Evolutionary conservation across 441 rosid species (phyloP), one percentile per base, ranked within the genome.

Genomic region (Jatropha multifida): DNA sequence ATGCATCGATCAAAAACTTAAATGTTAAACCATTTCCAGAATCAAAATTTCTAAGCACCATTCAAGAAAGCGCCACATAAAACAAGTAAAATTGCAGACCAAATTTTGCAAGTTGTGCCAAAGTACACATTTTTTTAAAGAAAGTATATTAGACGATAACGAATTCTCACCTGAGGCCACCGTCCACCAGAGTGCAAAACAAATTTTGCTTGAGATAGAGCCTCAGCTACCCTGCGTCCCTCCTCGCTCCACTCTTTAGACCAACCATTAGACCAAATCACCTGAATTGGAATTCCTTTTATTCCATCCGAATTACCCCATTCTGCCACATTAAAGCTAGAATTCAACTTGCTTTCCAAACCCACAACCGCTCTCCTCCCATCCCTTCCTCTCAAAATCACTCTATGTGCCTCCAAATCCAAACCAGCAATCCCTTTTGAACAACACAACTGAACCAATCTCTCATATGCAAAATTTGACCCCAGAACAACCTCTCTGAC

Each of bases 121-220:
- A 41, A 26, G 17, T 26, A 27, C 38, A 63, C 23, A 5, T 17
- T 14, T 55, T 55, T 18, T 49, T 11, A 59, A 23, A 37, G 23
- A 23, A 26, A 74, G 1, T 38, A 23, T 23, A 38, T 65, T 27
- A 61, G 32, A 38, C 46, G 4, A 41, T 5, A 40, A 61, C 55
- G 63, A 78, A 81, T 56, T 44, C 92, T 83, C 65, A 95, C 98
- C 95, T 93, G 92, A 84, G 98, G 96, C 98, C 99, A 95, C 17
- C 96, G 86, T 55, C 91, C 90, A 64, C 98, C 90, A 0, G 94
- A 85, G 75, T 95, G 99, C 20, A 79, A 78, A 44, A 84, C 81
- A 77, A 90, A 89, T 77, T 84, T 93, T 23, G 97, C 98, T 48
- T 69, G 85, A 3, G 94, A 90, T 82, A 95, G 90, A 61, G 93